These are phyloP conservation scores for Solanum pennellii DNA, from an alignment of 257 asterid species.

Conservation along the genomic window DNA sequence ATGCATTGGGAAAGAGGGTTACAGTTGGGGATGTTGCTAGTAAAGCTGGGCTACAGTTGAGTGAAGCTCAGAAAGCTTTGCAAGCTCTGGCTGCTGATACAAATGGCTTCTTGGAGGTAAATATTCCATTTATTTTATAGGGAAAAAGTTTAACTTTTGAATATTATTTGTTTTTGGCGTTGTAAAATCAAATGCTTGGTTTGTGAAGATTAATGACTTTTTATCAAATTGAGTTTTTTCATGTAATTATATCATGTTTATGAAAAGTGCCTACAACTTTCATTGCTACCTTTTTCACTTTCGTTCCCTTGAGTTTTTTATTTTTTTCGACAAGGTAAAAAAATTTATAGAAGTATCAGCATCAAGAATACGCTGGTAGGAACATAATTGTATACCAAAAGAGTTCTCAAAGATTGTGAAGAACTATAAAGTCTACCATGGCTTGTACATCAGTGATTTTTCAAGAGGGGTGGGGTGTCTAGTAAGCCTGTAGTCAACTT, in stretches of 20 bases:
- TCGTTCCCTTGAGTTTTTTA: background rate
- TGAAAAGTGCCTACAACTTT: background rate
- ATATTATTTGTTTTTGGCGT: background rate
- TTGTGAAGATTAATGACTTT: background rate
- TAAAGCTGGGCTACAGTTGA: constrained; percentile 75
- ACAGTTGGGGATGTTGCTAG: constrained; percentile 93
- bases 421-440: background rate
- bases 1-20: constrained; percentile 76
- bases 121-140: background rate
- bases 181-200: background rate
- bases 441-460: background rate
- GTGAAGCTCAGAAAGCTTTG: constrained; percentile 84
- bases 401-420: background rate
- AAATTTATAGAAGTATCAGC: background rate
- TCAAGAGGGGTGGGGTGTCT: background rate
- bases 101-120: constrained; percentile 85
- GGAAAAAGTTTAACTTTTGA: background rate
- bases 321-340: background rate
- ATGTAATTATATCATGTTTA: background rate
- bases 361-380: background rate
- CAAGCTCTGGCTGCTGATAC: constrained; percentile 97
- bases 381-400: background rate
- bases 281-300: background rate
- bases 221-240: background rate
- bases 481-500: background rate